Conservation (phyloP, 2,329 filamentous ascomycete genomes). For the Didymella pinodella region DNA sequence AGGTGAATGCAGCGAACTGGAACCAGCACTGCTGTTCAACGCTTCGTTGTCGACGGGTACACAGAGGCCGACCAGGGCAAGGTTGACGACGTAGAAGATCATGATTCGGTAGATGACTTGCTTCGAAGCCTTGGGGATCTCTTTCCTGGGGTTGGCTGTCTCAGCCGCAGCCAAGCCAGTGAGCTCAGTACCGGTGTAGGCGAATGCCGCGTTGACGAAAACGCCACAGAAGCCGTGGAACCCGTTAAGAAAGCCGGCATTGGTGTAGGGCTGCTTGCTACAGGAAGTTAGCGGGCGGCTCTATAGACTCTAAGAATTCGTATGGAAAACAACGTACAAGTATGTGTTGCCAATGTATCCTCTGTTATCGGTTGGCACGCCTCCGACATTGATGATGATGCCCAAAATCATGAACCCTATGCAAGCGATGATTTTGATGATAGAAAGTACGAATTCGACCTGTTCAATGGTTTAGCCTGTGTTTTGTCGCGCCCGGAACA, state of each 20-base stretch:
- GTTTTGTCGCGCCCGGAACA: background rate
- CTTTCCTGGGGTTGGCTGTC: constrained; percentile 60
- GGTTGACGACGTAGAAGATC: constrained; percentile 54
- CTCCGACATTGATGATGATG: constrained; percentile 66
- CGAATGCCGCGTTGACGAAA: constrained; percentile 69
- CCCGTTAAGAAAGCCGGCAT: constrained; percentile 59
- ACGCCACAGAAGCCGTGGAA: constrained; percentile 70
- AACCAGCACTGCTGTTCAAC: constrained; percentile 7
- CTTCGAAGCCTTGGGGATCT: constrained; percentile 53
- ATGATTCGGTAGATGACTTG: constrained; percentile 56
- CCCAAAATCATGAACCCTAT: constrained; percentile 71
- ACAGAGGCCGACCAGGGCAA: constrained; percentile 53
- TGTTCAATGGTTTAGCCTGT: background rate
- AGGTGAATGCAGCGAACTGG: constrained; percentile 56
- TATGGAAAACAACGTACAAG: constrained; percentile 55
- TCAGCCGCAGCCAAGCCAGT: constrained; percentile 67
- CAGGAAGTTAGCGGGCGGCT: background rate
- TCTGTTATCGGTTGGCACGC: constrained; percentile 62
- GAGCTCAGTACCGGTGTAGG: constrained; percentile 68
- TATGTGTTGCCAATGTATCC: constrained; percentile 68
- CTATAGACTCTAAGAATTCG: background rate
- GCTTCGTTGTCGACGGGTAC: constrained; percentile 42
- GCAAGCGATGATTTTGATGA: constrained; percentile 66
- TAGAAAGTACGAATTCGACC: constrained; percentile 63
- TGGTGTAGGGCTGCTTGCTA: constrained; percentile 8